Evolutionary conservation across 768 basidiomycete genomes (phyloP).

Genomic region (Russula compacta): DNA sequence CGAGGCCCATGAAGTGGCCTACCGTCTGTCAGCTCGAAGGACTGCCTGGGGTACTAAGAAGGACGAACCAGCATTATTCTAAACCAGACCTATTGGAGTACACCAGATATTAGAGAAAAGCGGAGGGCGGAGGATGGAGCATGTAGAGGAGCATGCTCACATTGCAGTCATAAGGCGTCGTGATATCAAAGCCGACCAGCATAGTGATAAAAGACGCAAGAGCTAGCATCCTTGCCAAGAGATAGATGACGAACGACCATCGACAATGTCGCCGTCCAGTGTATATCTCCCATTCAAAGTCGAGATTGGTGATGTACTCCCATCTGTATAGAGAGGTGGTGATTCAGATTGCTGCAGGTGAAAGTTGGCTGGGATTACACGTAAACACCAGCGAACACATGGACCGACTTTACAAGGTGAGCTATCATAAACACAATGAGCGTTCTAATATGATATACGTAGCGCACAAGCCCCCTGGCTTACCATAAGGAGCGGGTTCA

Average conservation of each 20-base stretch:
- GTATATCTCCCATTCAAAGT: slow-evolving; percentile 16
- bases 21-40: neutral
- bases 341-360: neutral
- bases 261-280: slow-evolving; percentile 7
- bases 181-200: slow-evolving; percentile 6
- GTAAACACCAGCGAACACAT: slow-evolving; percentile 11
- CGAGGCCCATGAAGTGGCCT: slow-evolving; percentile 10
- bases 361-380: neutral
- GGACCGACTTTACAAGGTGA: slow-evolving; percentile 6
- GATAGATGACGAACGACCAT: slow-evolving; percentile 15
- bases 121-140: neutral
- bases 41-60: neutral
- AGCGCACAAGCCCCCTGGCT: neutral
- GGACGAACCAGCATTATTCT: neutral
- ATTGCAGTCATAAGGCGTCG: neutral
- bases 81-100: slow-evolving; percentile 1
- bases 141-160: neutral
- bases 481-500: slow-evolving; percentile 2
- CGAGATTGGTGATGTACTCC: slow-evolving; percentile 12
- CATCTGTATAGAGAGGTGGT: neutral
- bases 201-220: neutral
- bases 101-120: neutral
- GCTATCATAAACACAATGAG: neutral
- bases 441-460: neutral
- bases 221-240: slow-evolving; percentile 1